These are phyloP conservation scores for Rutstroemia sydowiana DNA, from an alignment of 2,329 filamentous ascomycete species.

Conservation along the genomic window DNA sequence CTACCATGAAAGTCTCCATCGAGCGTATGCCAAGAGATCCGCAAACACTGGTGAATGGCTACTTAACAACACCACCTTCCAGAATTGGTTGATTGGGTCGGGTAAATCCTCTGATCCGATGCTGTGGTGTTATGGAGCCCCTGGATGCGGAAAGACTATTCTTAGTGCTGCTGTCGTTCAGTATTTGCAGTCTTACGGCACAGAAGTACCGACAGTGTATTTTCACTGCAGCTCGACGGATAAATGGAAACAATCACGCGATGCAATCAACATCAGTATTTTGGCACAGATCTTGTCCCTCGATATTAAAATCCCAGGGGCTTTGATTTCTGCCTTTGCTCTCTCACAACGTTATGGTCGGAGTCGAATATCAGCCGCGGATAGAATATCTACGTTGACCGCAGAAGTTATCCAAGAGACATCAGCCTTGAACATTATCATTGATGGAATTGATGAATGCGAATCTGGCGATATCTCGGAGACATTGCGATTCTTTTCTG, in stretches of 20 bases:
- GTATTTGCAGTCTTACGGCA: not conserved
- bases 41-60: conserved; percentile 6
- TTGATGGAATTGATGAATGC: conserved; percentile 9
- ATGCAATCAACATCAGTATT: conserved; percentile 4
- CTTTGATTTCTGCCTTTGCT: conserved; percentile 2
- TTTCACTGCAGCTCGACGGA: conserved; percentile 8
- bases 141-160: conserved; percentile 7
- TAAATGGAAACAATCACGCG: conserved; percentile 1
- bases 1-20: conserved; percentile 3
- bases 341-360: conserved; percentile 6
- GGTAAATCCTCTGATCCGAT: not conserved
- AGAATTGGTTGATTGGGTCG: conserved; percentile 1
- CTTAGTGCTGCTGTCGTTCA: conserved; percentile 4
- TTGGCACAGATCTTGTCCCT: conserved; percentile 2
- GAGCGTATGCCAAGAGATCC: conserved; percentile 5
- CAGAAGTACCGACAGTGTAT: conserved; percentile 1
- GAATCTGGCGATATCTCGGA: conserved; percentile 1
- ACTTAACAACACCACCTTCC: not conserved
- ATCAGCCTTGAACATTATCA: conserved; percentile 2
- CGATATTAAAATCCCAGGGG: not conserved
- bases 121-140: conserved; percentile 9
- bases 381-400: not conserved
- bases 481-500: not conserved
- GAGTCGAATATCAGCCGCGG: conserved; percentile 3
- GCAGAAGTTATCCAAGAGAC: not conserved